Percentiles rank a stretch among this genome's conserved stretches.
Conservation (phyloP, 768 basidiomycete species). For the Trametes elegans region DNA sequence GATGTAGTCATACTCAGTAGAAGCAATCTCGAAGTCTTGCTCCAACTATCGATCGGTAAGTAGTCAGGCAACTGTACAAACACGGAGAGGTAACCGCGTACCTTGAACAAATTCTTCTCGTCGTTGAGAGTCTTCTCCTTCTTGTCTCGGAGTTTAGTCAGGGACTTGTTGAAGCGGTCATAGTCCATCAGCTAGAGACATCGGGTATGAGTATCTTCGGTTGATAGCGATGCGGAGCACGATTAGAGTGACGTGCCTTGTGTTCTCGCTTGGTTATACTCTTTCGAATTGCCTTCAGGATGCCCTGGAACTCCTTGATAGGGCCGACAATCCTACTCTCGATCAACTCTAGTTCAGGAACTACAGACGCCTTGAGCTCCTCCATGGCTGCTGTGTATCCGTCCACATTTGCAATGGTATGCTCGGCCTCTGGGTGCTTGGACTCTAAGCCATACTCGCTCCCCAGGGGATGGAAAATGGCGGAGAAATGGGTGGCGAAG, state of each 20-base stretch:
- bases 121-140: slow-evolving; percentile 95
- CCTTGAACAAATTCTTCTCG: slow-evolving; percentile 97
- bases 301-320: slow-evolving; percentile 81
- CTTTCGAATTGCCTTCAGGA: slow-evolving; percentile 90
- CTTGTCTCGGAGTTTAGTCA: slow-evolving; percentile 96
- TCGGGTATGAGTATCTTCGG: neutral
- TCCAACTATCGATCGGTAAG: slow-evolving; percentile 56
- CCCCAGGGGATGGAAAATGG: slow-evolving; percentile 61
- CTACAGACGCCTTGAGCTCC: slow-evolving; percentile 73
- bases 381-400: slow-evolving; percentile 73
- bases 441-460: slow-evolving; percentile 78
- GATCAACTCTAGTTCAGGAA: slow-evolving; percentile 93
- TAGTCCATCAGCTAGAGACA: slow-evolving; percentile 74
- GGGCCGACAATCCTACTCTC: slow-evolving; percentile 83
- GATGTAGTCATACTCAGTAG: slow-evolving; percentile 91
- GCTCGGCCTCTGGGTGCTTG: slow-evolving; percentile 74
- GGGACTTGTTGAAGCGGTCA: slow-evolving; percentile 93
- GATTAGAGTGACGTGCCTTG: slow-evolving; percentile 56
- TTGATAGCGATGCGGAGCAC: neutral
- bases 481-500: slow-evolving; percentile 61
- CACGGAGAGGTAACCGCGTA: slow-evolving; percentile 28
- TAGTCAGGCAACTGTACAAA: neutral
- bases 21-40: slow-evolving; percentile 92
- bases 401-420: slow-evolving; percentile 77
- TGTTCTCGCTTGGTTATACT: slow-evolving; percentile 96